phyloP scores from a whole-genome alignment of 2,329 filamentous ascomycete genomes.

The Exophiala aquamarina region DNA sequence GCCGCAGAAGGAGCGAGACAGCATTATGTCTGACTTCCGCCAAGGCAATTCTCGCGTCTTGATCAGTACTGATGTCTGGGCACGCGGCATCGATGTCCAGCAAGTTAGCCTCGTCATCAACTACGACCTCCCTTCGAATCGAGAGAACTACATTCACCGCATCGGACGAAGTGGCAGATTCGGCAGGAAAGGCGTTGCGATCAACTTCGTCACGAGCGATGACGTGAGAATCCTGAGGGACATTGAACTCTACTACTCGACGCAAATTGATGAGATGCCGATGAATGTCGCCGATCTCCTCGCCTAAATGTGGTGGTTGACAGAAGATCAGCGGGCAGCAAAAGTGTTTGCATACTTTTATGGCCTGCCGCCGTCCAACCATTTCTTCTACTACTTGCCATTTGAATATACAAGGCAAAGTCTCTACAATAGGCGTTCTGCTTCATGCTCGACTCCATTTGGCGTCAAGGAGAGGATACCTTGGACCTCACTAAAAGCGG shows the following conservation, averaged over 20 bases:
- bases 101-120: slow-evolving; percentile 98
- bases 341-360: too few species aligned
- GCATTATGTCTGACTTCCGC: slow-evolving; percentile 98
- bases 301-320: too few species aligned
- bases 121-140: slow-evolving; percentile 96
- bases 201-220: slow-evolving; percentile 98
- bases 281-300: slow-evolving; percentile 80
- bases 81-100: slow-evolving; percentile 97
- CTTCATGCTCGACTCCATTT: too few species aligned
- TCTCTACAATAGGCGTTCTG: too few species aligned
- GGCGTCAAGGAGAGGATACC: too few species aligned
- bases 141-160: slow-evolving; percentile 99
- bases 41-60: slow-evolving; percentile 94
- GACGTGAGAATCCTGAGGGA: slow-evolving; percentile 96
- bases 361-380: too few species aligned
- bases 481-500: too few species aligned
- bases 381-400: too few species aligned
- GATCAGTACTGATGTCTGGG: slow-evolving; percentile 97
- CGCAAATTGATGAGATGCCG: slow-evolving; percentile 97
- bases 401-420: too few species aligned
- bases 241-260: slow-evolving; percentile 95
- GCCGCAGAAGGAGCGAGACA: slow-evolving; percentile 96
- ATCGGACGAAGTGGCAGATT: slow-evolving; percentile 95
- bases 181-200: slow-evolving; percentile 96
- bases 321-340: too few species aligned